Conservation (phyloP, 179 eudicot species). For the Patellifolia procumbens region DNA sequence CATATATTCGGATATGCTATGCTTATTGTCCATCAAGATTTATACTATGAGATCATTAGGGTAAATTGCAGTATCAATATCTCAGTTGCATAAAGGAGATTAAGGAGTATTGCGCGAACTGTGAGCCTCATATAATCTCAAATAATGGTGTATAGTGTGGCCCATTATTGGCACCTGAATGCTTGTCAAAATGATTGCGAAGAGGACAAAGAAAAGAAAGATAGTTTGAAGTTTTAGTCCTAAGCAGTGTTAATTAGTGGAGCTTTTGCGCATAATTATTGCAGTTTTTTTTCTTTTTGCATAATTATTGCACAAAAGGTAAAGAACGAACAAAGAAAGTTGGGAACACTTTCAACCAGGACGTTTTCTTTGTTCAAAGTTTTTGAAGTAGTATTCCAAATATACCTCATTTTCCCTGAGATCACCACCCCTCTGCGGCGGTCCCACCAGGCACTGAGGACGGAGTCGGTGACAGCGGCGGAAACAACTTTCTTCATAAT, state of each 20-base stretch:
- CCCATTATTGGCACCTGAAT: not conserved
- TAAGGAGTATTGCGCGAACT: no score
- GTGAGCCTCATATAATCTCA: not conserved
- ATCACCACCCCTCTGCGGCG: no score
- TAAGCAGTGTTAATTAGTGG: no score
- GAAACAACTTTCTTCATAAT: constrained; percentile 2
- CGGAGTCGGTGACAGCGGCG: not conserved
- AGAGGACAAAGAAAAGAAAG: not conserved
- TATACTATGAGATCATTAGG: not conserved
- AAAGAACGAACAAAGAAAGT: not conserved
- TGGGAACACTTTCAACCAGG: not conserved
- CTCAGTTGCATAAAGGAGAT: no score
- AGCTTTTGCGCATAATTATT: no score
- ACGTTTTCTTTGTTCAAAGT: not conserved
- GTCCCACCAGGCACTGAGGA: not conserved
- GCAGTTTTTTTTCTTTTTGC: not conserved
- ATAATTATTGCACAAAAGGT: not conserved
- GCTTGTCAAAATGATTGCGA: not conserved
- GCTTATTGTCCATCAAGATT: not conserved
- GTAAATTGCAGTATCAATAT: no score
- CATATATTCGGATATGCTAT: no score
- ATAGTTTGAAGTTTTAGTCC: no score
- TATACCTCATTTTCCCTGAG: not conserved
- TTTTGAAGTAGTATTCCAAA: not conserved
- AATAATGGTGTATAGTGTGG: not conserved